Evolutionary conservation across 306 rosid species (phyloP), one percentile per base, ranked within the genome.

Genomic region (Trifolium dubium): DNA sequence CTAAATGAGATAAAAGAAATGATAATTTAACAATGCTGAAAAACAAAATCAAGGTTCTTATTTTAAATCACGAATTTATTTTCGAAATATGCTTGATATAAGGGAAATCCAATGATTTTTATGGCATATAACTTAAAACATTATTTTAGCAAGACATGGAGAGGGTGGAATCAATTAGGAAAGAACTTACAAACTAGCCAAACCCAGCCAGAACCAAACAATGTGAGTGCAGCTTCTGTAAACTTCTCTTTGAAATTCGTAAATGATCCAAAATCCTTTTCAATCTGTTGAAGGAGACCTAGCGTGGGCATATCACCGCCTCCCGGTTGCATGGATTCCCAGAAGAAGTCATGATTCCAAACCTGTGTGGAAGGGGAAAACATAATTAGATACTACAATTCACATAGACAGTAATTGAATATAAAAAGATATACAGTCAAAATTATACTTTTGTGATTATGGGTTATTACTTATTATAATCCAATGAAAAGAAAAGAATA

Each of bases 191-290:
- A 80, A 71, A 94, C 97, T 79, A 94, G 93, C 99, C 99, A 94
- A 86, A 94, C 96, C 99, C 97, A 92, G 63, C 99, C 99, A 80
- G 99, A 94, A 74, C 99, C 99, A 77, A 92, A 89, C 51, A 76
- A 84, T n/a, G 91, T 64, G 64, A 88, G 89, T 30, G 97, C 88
- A 56, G 92, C 85, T 79, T 79, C 89, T 53, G 64, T 55, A 78
- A 94, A 89, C 74, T 85, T 91, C 73, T 89, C 95, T 77, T 80
- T 87, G 79, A 92, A 94, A 87, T 87, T 81, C 32, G 79, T 37
- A 76, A 82, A 94, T 62, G 99, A 94, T 64, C 96, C 97, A 76
- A 91, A 94, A 75, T 94, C 99, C 87, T 91, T 94, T 84, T 94
- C 97, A 73, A 94, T 94, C 86, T 94, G 97, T 67, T 89, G 73